Conservation (phyloP, 371 early-diverging fungal species). For the Encephalitozoon cuniculi region DNA sequence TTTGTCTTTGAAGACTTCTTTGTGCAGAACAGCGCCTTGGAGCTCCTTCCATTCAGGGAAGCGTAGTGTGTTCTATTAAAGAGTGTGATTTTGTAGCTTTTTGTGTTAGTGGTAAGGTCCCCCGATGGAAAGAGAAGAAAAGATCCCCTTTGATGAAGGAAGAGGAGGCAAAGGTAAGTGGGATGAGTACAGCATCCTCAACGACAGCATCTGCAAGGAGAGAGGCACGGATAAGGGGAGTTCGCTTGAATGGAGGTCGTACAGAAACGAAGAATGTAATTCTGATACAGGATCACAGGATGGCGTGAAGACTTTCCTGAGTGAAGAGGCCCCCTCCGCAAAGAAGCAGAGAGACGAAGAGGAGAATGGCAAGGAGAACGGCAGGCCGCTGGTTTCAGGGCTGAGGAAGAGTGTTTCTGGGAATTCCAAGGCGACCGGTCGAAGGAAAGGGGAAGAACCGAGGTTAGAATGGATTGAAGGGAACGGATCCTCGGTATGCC, state of each 20-base stretch:
- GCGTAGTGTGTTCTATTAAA: neutral
- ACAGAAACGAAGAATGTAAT: neutral
- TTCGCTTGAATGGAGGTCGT: neutral
- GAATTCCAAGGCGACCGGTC: neutral
- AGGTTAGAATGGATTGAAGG: too few relatives aligned
- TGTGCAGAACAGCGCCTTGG: neutral
- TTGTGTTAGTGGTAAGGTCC: neutral
- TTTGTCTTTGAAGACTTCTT: conserved; percentile 20
- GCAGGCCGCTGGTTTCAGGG: too few relatives aligned
- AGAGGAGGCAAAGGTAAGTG: neutral
- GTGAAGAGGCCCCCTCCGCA: too few relatives aligned
- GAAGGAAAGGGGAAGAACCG: neutral
- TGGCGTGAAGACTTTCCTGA: neutral
- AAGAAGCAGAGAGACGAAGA: neutral
- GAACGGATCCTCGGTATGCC: neutral
- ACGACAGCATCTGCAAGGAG: neutral
- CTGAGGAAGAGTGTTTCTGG: neutral
- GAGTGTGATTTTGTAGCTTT: neutral
- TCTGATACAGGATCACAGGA: neutral
- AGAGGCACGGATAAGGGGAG: neutral
- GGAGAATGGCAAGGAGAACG: neutral
- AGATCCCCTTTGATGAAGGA: neutral
- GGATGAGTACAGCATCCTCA: conserved; percentile 3
- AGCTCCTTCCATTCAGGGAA: conserved; percentile 4
- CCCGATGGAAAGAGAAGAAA: neutral